Conservation (phyloP, 768 basidiomycete genomes). For the Harrya chromipes region DNA sequence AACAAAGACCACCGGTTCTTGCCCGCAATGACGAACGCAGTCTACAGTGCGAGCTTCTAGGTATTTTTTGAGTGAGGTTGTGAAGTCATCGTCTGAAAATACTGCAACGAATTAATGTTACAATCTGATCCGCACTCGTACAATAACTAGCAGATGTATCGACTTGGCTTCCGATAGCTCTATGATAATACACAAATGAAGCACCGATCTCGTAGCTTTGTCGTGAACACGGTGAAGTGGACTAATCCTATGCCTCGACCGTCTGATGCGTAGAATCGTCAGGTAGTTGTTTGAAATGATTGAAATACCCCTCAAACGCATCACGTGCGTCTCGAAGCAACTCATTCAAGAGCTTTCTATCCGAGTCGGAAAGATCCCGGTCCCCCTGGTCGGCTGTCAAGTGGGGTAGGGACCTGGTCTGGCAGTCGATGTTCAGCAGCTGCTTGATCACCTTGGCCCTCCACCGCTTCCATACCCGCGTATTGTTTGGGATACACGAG, state of each 20-base stretch:
- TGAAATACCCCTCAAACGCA: slow-evolving; percentile 16
- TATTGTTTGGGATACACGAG: slow-evolving; percentile 21
- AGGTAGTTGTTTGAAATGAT: neutral
- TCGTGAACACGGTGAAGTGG: too few relatives aligned
- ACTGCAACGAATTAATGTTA: too few relatives aligned
- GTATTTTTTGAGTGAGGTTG: too few relatives aligned
- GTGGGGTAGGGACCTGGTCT: neutral
- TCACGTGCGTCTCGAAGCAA: slow-evolving; percentile 18
- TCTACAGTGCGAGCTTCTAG: too few relatives aligned
- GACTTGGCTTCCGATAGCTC: too few relatives aligned
- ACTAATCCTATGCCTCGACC: neutral
- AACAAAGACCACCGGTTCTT: too few relatives aligned
- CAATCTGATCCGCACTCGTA: too few relatives aligned
- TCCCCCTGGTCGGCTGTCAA: slow-evolving; percentile 1
- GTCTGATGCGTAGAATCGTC: neutral
- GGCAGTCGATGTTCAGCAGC: neutral
- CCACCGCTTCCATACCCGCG: slow-evolving; percentile 24
- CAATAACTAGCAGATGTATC: too few relatives aligned
- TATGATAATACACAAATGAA: too few relatives aligned
- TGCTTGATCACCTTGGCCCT: slow-evolving; percentile 18
- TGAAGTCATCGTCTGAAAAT: too few relatives aligned
- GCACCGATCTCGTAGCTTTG: too few relatives aligned
- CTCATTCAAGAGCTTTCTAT: neutral
- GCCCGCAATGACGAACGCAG: too few relatives aligned
- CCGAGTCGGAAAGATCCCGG: neutral